phyloP scores from a whole-genome alignment of 352 stramenopile genomes.

The Globisporangium solare region DNA sequence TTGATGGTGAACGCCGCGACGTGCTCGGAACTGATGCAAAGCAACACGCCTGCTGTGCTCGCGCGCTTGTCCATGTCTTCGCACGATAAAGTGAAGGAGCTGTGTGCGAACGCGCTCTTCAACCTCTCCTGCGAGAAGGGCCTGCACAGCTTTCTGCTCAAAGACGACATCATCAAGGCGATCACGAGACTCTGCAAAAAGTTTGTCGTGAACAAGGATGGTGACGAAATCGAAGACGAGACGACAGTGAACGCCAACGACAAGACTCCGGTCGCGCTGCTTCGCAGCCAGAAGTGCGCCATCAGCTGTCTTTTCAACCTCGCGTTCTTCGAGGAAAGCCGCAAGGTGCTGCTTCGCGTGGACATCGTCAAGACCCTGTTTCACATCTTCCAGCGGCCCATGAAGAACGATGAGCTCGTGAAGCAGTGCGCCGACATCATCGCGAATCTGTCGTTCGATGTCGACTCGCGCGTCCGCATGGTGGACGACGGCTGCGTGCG shows the following conservation, averaged over 20 bases:
- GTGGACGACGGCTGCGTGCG: conserved; percentile 63
- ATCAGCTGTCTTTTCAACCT: conserved; percentile 77
- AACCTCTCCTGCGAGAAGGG: conserved; percentile 77
- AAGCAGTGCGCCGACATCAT: conserved; percentile 59
- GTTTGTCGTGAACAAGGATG: conserved; percentile 38
- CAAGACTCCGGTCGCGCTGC: conserved; percentile 40
- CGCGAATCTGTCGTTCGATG: conserved; percentile 75
- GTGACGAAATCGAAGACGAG: conserved; percentile 60
- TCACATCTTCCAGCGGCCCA: conserved; percentile 58
- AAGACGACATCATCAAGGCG: conserved; percentile 64
- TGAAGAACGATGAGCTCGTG: conserved; percentile 63
- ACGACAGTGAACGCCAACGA: conserved; percentile 21
- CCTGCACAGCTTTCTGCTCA: conserved; percentile 58
- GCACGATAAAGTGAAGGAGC: conserved; percentile 55
- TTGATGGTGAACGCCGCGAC: conserved; percentile 50
- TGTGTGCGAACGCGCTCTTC: conserved; percentile 72
- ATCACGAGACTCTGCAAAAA: conserved; percentile 65
- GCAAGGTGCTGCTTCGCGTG: conserved; percentile 53
- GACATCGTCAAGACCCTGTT: conserved; percentile 60
- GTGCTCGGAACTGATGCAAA: conserved; percentile 63
- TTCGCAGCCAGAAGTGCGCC: conserved; percentile 64
- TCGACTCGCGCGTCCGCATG: conserved; percentile 48
- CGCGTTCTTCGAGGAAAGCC: conserved; percentile 63
- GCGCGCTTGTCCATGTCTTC: conserved; percentile 34
- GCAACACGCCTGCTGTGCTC: conserved; percentile 55